phyloP scores from a whole-genome alignment of 2,329 filamentous ascomycete genomes.

The Lasiodiplodia theobromae region DNA sequence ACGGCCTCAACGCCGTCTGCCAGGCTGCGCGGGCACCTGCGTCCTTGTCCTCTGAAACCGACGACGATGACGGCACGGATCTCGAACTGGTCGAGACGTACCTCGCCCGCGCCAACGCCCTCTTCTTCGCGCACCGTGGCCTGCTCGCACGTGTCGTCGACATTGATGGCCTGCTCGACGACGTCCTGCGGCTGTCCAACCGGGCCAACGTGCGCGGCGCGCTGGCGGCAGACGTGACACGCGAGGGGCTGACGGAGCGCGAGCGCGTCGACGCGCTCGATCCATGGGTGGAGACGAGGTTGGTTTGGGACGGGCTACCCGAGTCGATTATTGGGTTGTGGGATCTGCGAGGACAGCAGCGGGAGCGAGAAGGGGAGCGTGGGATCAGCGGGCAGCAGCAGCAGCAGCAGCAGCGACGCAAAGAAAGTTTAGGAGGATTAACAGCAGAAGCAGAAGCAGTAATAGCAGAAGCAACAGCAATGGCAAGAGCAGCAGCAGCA shows the following conservation, averaged over 20 bases:
- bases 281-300: constrained; percentile 40
- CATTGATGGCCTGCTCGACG: constrained; percentile 36
- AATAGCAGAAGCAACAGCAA: not conserved
- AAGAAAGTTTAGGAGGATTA: too few relatives aligned
- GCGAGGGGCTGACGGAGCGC: constrained; percentile 33
- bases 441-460: constrained; percentile 20
- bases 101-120: constrained; percentile 40
- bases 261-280: constrained; percentile 38
- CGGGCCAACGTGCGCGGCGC: constrained; percentile 33
- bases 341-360: constrained; percentile 1
- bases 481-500: constrained; percentile 37
- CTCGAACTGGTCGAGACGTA: constrained; percentile 37
- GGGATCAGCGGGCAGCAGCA: not conserved
- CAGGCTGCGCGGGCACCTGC: constrained; percentile 27
- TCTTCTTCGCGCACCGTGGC: constrained; percentile 43
- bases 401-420: too few relatives aligned
- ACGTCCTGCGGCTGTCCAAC: constrained; percentile 35
- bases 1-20: constrained; percentile 43
- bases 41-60: not conserved
- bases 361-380: not conserved
- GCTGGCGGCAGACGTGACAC: constrained; percentile 6
- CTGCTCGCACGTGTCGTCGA: constrained; percentile 39
- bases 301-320: constrained; percentile 37
- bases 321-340: constrained; percentile 32
- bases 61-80: constrained; percentile 9